phyloP scores from a whole-genome alignment of 1,139 yeast genomes.

The Hyphopichia fennica region DNA sequence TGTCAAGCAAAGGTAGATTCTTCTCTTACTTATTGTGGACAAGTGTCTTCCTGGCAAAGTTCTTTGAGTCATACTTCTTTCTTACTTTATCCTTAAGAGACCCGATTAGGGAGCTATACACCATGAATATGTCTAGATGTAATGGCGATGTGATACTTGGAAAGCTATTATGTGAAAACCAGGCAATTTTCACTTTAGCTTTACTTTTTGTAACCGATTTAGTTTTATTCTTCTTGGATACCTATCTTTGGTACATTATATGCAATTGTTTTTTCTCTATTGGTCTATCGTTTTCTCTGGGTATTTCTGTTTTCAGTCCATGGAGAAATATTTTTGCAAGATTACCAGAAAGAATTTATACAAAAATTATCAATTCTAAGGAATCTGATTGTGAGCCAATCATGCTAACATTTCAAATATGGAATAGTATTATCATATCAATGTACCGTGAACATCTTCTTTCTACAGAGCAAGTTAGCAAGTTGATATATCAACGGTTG shows the following conservation, averaged over 20 bases:
- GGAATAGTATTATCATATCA: constrained; percentile 78
- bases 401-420: constrained; percentile 62
- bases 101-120: constrained; percentile 68
- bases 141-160: constrained; percentile 58
- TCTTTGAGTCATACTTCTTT: constrained; percentile 78
- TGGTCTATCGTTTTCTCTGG: constrained; percentile 65
- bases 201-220: constrained; percentile 66
- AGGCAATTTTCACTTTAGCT: constrained; percentile 55
- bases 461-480: constrained; percentile 69
- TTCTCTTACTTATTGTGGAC: constrained; percentile 69
- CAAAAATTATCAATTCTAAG: constrained; percentile 53
- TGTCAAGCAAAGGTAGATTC: constrained; percentile 49
- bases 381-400: constrained; percentile 50
- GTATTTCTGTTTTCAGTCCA: constrained; percentile 81
- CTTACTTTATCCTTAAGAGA: constrained; percentile 76
- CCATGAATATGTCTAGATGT: constrained; percentile 61
- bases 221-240: constrained; percentile 76
- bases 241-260: constrained; percentile 85
- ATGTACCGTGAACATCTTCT: constrained; percentile 77
- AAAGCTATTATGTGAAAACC: constrained; percentile 53
- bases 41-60: constrained; percentile 68
- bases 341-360: constrained; percentile 69
- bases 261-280: constrained; percentile 77
- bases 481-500: constrained; percentile 53
- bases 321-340: constrained; percentile 81